A percentile compares a stretch with the other conserved stretches of the same genome.
Conservation (phyloP, 1,284 basidiomycete genomes). For the Ceratobasidium sp. region DNA sequence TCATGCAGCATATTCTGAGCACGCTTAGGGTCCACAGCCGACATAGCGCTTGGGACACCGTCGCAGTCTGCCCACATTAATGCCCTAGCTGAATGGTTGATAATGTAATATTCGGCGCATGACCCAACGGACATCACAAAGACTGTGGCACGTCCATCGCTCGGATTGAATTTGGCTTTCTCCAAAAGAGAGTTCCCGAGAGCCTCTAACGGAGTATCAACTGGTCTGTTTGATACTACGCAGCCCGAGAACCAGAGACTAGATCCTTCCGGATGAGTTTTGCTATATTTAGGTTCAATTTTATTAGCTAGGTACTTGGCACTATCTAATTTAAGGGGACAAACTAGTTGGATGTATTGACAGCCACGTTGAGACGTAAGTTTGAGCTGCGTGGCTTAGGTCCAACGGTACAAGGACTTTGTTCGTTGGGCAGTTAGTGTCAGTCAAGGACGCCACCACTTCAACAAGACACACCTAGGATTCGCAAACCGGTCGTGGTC, state of each 20-base stretch:
- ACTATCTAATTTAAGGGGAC: no score
- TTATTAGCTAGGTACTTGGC: background rate
- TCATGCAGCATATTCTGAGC: background rate
- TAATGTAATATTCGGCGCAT: background rate
- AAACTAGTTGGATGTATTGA: no score
- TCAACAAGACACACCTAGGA: no score
- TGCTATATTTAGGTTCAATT: no score
- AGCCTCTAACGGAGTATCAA: background rate
- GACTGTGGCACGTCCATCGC: background rate
- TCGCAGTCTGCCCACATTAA: background rate
- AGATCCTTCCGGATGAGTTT: constrained; percentile 5
- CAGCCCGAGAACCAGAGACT: background rate
- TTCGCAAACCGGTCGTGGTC: no score
- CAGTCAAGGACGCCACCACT: no score
- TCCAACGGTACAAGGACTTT: background rate
- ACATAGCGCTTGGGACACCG: background rate
- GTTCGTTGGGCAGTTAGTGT: no score
- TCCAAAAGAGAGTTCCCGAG: background rate
- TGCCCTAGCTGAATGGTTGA: background rate
- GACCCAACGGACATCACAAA: background rate
- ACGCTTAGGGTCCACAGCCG: background rate
- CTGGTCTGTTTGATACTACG: background rate
- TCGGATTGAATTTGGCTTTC: background rate
- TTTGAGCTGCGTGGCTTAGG: background rate
- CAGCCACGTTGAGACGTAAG: background rate